Evolutionary conservation across 2,329 filamentous ascomycete genomes (phyloP), one percentile per base, ranked within the genome.

Genomic region (Aspergillus sp.): DNA sequence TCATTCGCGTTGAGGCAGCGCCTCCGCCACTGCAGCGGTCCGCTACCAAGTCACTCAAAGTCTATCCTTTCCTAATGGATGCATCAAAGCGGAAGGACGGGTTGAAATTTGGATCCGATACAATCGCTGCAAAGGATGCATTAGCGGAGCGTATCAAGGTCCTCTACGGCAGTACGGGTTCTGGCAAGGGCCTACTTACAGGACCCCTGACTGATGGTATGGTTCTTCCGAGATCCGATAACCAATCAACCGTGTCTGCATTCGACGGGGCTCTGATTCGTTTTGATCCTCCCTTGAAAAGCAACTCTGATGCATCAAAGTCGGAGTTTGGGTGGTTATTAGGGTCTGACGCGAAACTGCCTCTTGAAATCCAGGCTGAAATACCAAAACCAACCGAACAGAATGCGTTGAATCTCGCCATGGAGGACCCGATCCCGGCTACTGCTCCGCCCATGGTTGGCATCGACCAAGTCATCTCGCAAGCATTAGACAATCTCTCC

Each of bases 141-240:
- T 60, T 78, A 64, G 86, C 87, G 3, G 88, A 89, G 67, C 85
- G 85, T 43, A 86, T 96, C 60, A 85, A 85, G 61, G 83, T 87
- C 11, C 83, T 91, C 3, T 95, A 95, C 64, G 84, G 85, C 18
- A 81, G 80, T 30, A 71, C 79, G 30, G 82, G 80, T 38, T 78
- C 77, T 0, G 83, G 84, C 20, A 75, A 79, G 43, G 86, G 89
- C 1, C 73, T 98, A 17, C 78, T 98, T 1, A 85, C 89, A 55
- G 95, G 95, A 0, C 92, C 95, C 5, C 72, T 99, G 50, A 97
- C 93, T 0, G 91, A 99, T 72, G 93, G 93, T 2, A 89, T 93
- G 76, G 76, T 97, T 13, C 76, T 99, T 18, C 85, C 84, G 2
- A 86, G 80, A 36, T 81, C 81, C 54, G 80, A 82, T 57, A 85